phyloP scores from a whole-genome alignment of 192 early-diverging fungal species.

The Coemansia sp. region DNA sequence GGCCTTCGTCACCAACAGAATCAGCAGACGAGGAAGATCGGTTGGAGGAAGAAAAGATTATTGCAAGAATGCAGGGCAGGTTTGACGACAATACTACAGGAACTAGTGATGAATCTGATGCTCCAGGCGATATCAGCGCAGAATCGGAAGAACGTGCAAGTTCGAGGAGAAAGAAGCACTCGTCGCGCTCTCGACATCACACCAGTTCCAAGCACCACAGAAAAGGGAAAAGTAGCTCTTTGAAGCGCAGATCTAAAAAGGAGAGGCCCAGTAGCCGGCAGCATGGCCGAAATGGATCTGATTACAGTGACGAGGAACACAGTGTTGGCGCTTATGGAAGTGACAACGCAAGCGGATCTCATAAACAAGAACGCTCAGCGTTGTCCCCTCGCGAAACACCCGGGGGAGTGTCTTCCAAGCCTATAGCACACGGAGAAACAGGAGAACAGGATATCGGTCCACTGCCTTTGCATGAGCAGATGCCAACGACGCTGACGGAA shows the following conservation, averaged over 20 bases:
- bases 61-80: constrained; percentile 27
- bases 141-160: background rate
- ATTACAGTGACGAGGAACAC: constrained; percentile 14
- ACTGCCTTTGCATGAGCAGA: constrained; percentile 11
- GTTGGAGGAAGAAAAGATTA: constrained; percentile 27
- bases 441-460: constrained; percentile 28
- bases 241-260: constrained; percentile 8
- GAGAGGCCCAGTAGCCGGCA: constrained; percentile 8
- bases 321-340: constrained; percentile 8
- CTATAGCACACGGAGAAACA: background rate
- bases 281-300: constrained; percentile 5
- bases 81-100: constrained; percentile 19
- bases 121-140: constrained; percentile 2
- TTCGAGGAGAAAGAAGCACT: constrained; percentile 9
- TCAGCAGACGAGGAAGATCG: constrained; percentile 55
- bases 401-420: background rate
- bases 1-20: constrained; percentile 59
- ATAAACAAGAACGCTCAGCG: background rate
- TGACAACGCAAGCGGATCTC: background rate
- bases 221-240: background rate
- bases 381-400: background rate
- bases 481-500: background rate
- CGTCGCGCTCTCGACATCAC: constrained; percentile 15
- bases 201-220: background rate
- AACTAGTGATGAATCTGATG: constrained; percentile 17